Evolutionary conservation across 2,329 filamentous ascomycete species (phyloP), one percentile per base, ranked within the genome.

Genomic region (Colletotrichum eremochloae): DNA sequence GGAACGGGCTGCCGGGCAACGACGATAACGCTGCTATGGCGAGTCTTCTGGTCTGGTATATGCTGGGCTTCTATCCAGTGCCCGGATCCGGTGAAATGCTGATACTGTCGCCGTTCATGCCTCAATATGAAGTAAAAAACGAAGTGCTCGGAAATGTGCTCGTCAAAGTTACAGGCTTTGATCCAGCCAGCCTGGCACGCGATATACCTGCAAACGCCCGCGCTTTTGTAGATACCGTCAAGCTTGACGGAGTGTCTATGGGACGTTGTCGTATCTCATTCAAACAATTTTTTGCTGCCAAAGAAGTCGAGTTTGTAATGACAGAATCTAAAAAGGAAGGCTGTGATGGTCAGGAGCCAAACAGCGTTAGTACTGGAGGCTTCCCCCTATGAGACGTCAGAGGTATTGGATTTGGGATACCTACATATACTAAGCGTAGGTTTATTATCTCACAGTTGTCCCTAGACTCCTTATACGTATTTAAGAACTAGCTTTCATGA

Each of bases 311-410:
- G 18, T 68, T 64, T 20, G 15, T 68, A 1, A 68, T 68, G 60
- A 56, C 52, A 0, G 52, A 50, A 31, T 2, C 1, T 0, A 40
- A 64, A n/a, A 64, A 57, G 36, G 29, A 57, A 4, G 60, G 67
- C n/a, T 68, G 67, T n/a, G 24, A 57, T 38, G 67, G 67, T 2
- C 60, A 57, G 3, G 58, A 63, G 9, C 66, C 66, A 4, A 68
- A 58, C n/a, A 68, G 60, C 46, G 1, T 68, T 2, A 57, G 60
- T 1, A 4, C 18, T 0, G 42, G 60, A 3, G 60, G 67, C 5
- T 64, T 68, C 15, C 1, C 44, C 20, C 44, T 46, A 46, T 46
- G 7, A 46, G 40, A 46, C 0, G 14, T 18, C 7, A 5, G 40
- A 44, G 11, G 36, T 38, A 38, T 38, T n/a, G n/a, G n/a, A n/a